Conservation (phyloP, 352 stramenopile genomes). For the Phytopythium vexans region DNA sequence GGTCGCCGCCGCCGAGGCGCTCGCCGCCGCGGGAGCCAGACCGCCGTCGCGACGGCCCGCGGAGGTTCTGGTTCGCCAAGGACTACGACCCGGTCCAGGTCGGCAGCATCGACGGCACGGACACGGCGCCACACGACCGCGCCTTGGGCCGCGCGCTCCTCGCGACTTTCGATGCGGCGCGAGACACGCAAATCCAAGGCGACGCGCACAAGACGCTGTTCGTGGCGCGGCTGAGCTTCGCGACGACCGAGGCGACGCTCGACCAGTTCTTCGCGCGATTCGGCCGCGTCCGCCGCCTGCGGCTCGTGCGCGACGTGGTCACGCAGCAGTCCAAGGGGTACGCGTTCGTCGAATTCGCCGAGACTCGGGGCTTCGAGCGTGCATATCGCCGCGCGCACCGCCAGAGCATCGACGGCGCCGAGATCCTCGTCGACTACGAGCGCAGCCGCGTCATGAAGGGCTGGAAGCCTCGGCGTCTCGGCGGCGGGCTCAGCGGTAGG, state of each 20-base stretch:
- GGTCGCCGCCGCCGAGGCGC: not conserved
- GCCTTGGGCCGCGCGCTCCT: constrained; percentile 49
- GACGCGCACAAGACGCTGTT: constrained; percentile 72
- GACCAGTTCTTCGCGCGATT: constrained; percentile 38
- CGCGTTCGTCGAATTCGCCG: constrained; percentile 73
- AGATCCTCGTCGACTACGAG: constrained; percentile 77
- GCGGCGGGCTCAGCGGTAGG: constrained; percentile 65
- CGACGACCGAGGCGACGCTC: constrained; percentile 54
- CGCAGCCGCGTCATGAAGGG: constrained; percentile 71
- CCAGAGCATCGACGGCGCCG: constrained; percentile 49
- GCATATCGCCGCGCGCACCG: constrained; percentile 60
- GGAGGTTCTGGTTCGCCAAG: constrained; percentile 53
- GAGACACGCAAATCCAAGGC: constrained; percentile 59
- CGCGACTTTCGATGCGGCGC: constrained; percentile 45
- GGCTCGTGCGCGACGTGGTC: constrained; percentile 62
- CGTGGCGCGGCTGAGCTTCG: constrained; percentile 55
- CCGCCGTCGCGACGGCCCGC: not conserved
- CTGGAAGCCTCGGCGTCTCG: constrained; percentile 80
- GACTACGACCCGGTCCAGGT: constrained; percentile 66
- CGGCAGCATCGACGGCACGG: constrained; percentile 71
- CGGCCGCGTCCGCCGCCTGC: constrained; percentile 42
- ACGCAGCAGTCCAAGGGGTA: constrained; percentile 71
- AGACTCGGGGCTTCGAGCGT: constrained; percentile 46
- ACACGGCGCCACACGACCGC: constrained; percentile 58
- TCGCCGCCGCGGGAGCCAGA: not conserved